phyloP scores from a whole-genome alignment of 2,329 filamentous ascomycete genomes.

The Penicillium thymicola region DNA sequence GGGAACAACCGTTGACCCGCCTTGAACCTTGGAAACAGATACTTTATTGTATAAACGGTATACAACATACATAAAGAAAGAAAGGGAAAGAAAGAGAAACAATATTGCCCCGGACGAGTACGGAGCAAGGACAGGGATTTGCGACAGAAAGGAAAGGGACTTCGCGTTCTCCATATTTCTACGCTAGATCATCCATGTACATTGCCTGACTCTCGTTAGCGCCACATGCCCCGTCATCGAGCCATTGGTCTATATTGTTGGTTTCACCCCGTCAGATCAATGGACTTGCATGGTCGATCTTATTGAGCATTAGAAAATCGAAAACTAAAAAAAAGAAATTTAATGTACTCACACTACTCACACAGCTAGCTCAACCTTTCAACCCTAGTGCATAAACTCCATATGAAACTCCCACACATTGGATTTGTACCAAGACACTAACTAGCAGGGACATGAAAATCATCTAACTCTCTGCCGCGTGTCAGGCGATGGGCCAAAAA shows the following conservation, averaged over 20 bases:
- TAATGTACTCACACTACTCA: background rate
- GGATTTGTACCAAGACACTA: slow-evolving; percentile 12
- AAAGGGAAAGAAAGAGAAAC: background rate
- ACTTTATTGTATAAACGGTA: background rate
- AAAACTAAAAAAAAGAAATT: background rate
- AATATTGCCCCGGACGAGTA: too few relatives aligned
- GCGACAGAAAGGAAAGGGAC: background rate
- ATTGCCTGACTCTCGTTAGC: slow-evolving; percentile 3
- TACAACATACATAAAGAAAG: too few relatives aligned
- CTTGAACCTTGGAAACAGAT: background rate
- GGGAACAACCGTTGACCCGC: slow-evolving; percentile 9
- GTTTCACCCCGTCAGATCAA: slow-evolving; percentile 1
- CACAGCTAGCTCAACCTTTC: background rate
- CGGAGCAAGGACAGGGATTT: background rate
- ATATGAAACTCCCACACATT: background rate
- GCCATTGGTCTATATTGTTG: slow-evolving; percentile 1
- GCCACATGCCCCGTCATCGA: slow-evolving; percentile 1
- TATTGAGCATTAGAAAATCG: background rate
- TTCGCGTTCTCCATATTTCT: background rate
- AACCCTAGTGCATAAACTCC: background rate
- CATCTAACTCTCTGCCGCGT: slow-evolving; percentile 7
- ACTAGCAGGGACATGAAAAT: slow-evolving; percentile 13
- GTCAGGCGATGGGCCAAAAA: slow-evolving; percentile 22
- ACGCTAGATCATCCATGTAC: slow-evolving; percentile 1
- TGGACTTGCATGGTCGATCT: slow-evolving; percentile 7